Evolutionary conservation across 1,284 basidiomycete genomes (phyloP).

Genomic region (Xerocomus amazonicus): DNA sequence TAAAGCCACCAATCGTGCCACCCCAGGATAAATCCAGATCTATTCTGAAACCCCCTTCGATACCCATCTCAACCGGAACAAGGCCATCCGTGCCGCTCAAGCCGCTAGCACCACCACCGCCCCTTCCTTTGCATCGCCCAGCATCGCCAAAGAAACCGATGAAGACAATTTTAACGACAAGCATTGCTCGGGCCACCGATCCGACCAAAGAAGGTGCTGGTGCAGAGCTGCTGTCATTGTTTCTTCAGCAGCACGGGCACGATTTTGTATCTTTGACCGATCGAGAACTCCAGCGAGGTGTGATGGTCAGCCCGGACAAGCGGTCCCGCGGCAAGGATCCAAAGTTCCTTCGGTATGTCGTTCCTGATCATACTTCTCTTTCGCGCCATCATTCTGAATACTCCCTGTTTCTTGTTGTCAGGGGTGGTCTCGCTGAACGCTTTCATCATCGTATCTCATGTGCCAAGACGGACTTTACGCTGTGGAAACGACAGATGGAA

Average conservation of each 20-base stretch:
- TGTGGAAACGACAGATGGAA: slow-evolving; percentile 50
- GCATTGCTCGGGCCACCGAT: slow-evolving; percentile 41
- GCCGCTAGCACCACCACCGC: slow-evolving; percentile 25
- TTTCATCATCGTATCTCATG: slow-evolving; percentile 40
- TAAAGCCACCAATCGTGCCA: slow-evolving; percentile 1
- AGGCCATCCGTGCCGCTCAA: slow-evolving; percentile 20
- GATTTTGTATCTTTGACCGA: slow-evolving; percentile 33
- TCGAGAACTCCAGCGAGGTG: slow-evolving; percentile 36
- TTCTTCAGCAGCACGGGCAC: slow-evolving; percentile 37
- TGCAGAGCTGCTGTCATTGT: slow-evolving; percentile 38
- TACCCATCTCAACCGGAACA: slow-evolving; percentile 13
- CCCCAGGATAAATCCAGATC: slow-evolving; percentile 20
- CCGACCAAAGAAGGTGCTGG: slow-evolving; percentile 38
- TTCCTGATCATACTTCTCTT: background rate
- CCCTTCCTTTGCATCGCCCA: slow-evolving; percentile 5
- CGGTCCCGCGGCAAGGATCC: slow-evolving; percentile 26
- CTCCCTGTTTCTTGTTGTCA: background rate
- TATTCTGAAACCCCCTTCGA: slow-evolving; percentile 27
- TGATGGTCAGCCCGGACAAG: slow-evolving; percentile 35
- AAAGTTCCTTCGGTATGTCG: slow-evolving; percentile 31
- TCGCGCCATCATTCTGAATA: background rate
- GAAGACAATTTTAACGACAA: slow-evolving; percentile 43
- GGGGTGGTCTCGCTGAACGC: slow-evolving; percentile 50
- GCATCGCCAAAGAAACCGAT: slow-evolving; percentile 27
- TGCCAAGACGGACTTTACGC: slow-evolving; percentile 38